phyloP scores from a whole-genome alignment of 306 rosid genomes.

The Acacia acuminata region DNA sequence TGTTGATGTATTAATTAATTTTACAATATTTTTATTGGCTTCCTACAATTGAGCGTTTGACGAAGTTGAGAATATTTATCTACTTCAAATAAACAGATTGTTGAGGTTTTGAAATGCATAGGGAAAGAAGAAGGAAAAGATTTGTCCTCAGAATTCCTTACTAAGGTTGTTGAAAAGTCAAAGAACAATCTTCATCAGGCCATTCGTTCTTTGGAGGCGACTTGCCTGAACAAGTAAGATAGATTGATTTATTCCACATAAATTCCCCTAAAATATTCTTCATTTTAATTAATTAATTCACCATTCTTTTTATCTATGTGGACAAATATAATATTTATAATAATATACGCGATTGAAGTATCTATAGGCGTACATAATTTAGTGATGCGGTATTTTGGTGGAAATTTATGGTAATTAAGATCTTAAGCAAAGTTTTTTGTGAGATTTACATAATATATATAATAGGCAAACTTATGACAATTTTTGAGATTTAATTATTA shows the following conservation, averaged over 20 bases:
- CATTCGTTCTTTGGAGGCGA: slow-evolving; percentile 84
- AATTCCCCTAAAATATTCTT: background rate
- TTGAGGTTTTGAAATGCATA: slow-evolving; percentile 60
- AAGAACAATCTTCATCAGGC: slow-evolving; percentile 76
- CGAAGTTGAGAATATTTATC: background rate
- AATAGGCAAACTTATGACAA: background rate
- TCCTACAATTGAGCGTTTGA: background rate
- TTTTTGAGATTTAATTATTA: too few relatives aligned
- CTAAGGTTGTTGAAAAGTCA: slow-evolving; percentile 54
- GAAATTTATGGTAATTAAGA: background rate
- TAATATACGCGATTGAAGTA: background rate
- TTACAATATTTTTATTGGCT: background rate
- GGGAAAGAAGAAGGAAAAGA: slow-evolving; percentile 54
- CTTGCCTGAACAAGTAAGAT: slow-evolving; percentile 54
- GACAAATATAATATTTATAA: too few relatives aligned
- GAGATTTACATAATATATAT: background rate
- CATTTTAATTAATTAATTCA: too few relatives aligned
- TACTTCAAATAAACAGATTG: slow-evolving; percentile 47
- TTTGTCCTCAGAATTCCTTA: slow-evolving; percentile 43
- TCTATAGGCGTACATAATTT: too few relatives aligned
- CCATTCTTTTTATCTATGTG: too few relatives aligned
- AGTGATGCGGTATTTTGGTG: background rate
- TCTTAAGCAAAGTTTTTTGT: too few relatives aligned
- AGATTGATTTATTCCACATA: background rate
- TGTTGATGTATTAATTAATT: background rate